These are phyloP conservation scores for Kockovaella imperatae DNA, from an alignment of 768 basidiomycete genomes.

Conservation along the genomic window DNA sequence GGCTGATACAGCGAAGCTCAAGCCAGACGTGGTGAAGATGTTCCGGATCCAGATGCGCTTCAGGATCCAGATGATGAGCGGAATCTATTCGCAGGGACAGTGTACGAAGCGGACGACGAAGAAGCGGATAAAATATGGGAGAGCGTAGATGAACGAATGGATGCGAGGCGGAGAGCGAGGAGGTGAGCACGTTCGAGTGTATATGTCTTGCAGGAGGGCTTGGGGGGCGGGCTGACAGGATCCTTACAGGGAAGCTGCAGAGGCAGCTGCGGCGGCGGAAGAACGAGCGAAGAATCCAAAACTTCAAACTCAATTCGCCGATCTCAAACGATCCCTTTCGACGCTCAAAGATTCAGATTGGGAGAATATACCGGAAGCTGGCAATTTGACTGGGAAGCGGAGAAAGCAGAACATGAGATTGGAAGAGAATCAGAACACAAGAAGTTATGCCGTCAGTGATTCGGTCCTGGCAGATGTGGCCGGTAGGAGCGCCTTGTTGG, in stretches of 20 bases:
- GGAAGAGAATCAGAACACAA: conserved; percentile 59
- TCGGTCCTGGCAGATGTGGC: conserved; percentile 83
- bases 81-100: conserved; percentile 88
- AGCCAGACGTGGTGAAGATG: conserved; percentile 75
- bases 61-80: conserved; percentile 97
- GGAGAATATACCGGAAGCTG: conserved; percentile 91
- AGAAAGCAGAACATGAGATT: conserved; percentile 51
- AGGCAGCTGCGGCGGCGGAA: conserved; percentile 64
- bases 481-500: conserved; percentile 66
- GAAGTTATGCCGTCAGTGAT: conserved; percentile 84
- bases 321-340: conserved; percentile 82
- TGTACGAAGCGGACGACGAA: conserved; percentile 94
- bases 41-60: conserved; percentile 78
- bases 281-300: conserved; percentile 83
- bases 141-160: conserved; percentile 81
- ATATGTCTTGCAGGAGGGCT: neutral
- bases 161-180: conserved; percentile 66
- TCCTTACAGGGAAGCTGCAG: conserved; percentile 60
- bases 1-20: conserved; percentile 64
- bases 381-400: conserved; percentile 87
- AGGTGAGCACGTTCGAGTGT: conserved; percentile 57
- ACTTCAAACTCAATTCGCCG: conserved; percentile 90
- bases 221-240: neutral
- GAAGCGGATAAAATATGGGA: conserved; percentile 96
- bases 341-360: conserved; percentile 85